These are phyloP conservation scores for Pyricularia grisea DNA, from an alignment of 2,329 filamentous ascomycete genomes.

Conservation along the genomic window DNA sequence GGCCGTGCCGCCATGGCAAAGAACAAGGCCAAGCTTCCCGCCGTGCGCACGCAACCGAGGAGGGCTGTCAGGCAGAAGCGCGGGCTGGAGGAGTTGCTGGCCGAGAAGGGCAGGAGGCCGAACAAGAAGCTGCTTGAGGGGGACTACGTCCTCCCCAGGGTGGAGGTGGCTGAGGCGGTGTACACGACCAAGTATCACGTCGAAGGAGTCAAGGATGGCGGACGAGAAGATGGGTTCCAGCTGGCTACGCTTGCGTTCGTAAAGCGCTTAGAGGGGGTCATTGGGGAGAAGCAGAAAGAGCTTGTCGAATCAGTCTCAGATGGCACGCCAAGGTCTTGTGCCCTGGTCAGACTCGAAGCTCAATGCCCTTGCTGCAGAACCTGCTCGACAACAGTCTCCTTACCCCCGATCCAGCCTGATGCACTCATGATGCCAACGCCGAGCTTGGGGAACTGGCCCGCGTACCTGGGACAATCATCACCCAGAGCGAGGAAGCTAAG, in stretches of 20 bases:
- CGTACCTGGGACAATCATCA: not conserved
- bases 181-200: not conserved
- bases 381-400: not conserved
- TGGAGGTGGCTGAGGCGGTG: not conserved
- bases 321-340: not conserved
- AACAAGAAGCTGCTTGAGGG: not conserved
- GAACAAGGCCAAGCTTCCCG: not conserved
- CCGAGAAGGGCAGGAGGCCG: not conserved
- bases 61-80: not conserved
- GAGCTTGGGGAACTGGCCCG: not conserved
- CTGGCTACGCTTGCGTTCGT: not conserved
- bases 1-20: not conserved
- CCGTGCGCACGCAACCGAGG: not conserved
- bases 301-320: not conserved
- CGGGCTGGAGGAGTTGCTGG: not conserved
- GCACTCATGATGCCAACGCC: not conserved
- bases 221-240: not conserved
- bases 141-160: not conserved
- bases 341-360: not conserved
- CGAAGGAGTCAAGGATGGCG: not conserved
- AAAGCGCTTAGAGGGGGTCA: not conserved
- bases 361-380: not conserved
- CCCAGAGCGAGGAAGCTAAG: not conserved
- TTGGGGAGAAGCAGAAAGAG: not conserved
- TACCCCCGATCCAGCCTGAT: not conserved